Conservation (phyloP, 2,329 filamentous ascomycete species). For the Calonectria crousiana region DNA sequence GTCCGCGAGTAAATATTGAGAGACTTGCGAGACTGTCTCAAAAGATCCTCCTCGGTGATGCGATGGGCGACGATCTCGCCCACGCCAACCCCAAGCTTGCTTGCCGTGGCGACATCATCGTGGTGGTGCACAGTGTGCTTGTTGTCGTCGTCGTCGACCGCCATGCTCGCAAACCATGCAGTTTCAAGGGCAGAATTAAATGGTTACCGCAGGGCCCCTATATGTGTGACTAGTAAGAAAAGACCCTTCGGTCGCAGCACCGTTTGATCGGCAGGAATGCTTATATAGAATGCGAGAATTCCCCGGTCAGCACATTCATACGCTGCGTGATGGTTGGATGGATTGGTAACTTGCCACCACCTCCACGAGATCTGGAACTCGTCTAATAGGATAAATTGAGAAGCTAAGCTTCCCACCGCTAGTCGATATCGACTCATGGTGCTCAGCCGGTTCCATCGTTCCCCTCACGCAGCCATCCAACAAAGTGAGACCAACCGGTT, state of each 20-base stretch:
- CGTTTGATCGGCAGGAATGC: neutral
- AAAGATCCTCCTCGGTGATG: slow-evolving; percentile 37
- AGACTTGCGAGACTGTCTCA: slow-evolving; percentile 33
- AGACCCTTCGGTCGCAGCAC: neutral
- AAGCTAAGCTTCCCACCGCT: neutral
- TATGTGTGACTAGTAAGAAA: slow-evolving; percentile 1
- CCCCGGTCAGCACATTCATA: neutral
- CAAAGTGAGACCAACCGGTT: neutral
- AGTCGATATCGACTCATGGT: slow-evolving; percentile 6
- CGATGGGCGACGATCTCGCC: slow-evolving; percentile 37
- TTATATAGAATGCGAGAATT: slow-evolving; percentile 17
- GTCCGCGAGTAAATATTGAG: slow-evolving; percentile 32
- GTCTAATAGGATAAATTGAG: slow-evolving; percentile 18
- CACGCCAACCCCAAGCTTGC: slow-evolving; percentile 35
- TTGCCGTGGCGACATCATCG: slow-evolving; percentile 34
- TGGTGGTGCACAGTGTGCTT: slow-evolving; percentile 26
- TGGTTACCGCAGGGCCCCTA: neutral
- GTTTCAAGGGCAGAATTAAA: neutral
- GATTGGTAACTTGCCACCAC: slow-evolving; percentile 14
- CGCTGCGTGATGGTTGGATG: slow-evolving; percentile 1
- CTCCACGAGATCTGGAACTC: neutral
- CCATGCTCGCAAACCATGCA: neutral
- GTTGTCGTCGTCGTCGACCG: slow-evolving; percentile 17
- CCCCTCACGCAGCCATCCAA: neutral
- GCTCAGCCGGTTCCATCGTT: neutral